A percentile compares a stretch with the other conserved stretches of the same genome.
These are phyloP conservation scores for Cryptococcus sp. DNA, from an alignment of 1,284 basidiomycete genomes.

Conservation along the genomic window DNA sequence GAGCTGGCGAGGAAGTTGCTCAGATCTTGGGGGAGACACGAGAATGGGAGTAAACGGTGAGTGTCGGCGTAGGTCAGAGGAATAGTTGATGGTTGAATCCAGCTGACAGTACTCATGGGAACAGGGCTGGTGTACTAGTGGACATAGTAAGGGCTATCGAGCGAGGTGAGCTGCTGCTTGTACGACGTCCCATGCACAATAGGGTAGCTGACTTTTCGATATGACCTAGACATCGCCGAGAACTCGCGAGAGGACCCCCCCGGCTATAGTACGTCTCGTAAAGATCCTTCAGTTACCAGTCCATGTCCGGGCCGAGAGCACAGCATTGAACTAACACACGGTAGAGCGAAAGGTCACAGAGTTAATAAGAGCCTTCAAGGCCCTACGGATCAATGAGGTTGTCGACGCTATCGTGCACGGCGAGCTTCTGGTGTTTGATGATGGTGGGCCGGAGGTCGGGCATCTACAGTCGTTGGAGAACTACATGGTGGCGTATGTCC, in stretches of 20 bases:
- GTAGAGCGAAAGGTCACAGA: slow-evolving; percentile 7
- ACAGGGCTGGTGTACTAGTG: background rate
- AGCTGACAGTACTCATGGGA: background rate
- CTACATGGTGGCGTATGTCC: background rate
- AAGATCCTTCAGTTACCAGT: too few relatives aligned
- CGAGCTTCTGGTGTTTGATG: slow-evolving; percentile 11
- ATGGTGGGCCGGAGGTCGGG: slow-evolving; percentile 6
- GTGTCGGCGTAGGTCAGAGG: background rate
- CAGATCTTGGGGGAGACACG: slow-evolving; percentile 13
- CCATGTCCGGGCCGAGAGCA: background rate
- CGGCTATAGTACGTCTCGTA: slow-evolving; percentile 9
- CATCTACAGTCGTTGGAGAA: slow-evolving; percentile 10
- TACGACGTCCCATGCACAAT: too few relatives aligned
- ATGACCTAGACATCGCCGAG: slow-evolving; percentile 9
- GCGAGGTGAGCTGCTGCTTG: slow-evolving; percentile 4
- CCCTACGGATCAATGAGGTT: slow-evolving; percentile 8
- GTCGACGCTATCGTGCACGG: slow-evolving; percentile 12
- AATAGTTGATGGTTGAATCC: background rate
- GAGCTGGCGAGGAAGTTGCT: slow-evolving; percentile 12
- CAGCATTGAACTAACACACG: background rate
- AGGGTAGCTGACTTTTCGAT: background rate
- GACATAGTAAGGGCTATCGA: slow-evolving; percentile 7
- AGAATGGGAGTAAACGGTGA: slow-evolving; percentile 8
- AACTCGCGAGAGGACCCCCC: slow-evolving; percentile 12
- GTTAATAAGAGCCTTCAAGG: slow-evolving; percentile 14